phyloP scores from a whole-genome alignment of 768 basidiomycete genomes.

The Tremella fuciformis region DNA sequence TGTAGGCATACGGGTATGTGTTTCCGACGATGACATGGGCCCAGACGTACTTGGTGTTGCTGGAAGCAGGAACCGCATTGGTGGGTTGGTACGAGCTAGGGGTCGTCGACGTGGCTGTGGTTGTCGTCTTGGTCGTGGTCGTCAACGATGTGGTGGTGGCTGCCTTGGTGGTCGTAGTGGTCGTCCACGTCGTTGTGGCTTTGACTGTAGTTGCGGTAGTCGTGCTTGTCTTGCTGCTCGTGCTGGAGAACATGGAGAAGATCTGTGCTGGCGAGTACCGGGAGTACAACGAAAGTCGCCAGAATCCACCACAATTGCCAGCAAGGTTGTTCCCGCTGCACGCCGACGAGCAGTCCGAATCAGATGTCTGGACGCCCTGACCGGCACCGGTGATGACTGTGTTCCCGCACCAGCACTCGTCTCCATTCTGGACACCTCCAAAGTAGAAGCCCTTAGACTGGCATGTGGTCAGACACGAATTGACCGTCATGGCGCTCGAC shows the following conservation, averaged over 20 bases:
- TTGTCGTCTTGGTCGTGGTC: neutral
- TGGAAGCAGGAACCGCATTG: conserved; percentile 19
- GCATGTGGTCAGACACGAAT: conserved; percentile 29
- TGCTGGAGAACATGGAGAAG: conserved; percentile 29
- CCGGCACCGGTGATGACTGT: neutral
- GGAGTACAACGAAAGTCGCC: conserved; percentile 3
- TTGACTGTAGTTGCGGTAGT: neutral
- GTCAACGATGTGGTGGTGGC: conserved; percentile 1
- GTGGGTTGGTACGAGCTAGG: conserved; percentile 18
- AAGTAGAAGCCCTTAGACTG: conserved; percentile 19
- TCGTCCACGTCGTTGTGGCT: neutral
- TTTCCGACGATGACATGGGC: conserved; percentile 51
- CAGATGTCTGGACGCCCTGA: conserved; percentile 1
- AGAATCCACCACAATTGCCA: conserved; percentile 21
- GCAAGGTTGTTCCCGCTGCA: conserved; percentile 20
- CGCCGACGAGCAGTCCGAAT: conserved; percentile 9
- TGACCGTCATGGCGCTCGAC: conserved; percentile 19
- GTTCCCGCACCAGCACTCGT: conserved; percentile 15
- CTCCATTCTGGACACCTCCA: conserved; percentile 28
- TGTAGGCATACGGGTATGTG: conserved; percentile 46
- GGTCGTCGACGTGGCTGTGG: conserved; percentile 48
- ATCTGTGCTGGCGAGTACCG: conserved; percentile 54
- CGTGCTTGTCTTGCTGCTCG: neutral
- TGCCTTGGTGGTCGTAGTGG: neutral
- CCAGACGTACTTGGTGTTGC: conserved; percentile 34